Evolutionary conservation across 148 eudicot species (phyloP).

Genomic region (Suaeda aralocaspica): DNA sequence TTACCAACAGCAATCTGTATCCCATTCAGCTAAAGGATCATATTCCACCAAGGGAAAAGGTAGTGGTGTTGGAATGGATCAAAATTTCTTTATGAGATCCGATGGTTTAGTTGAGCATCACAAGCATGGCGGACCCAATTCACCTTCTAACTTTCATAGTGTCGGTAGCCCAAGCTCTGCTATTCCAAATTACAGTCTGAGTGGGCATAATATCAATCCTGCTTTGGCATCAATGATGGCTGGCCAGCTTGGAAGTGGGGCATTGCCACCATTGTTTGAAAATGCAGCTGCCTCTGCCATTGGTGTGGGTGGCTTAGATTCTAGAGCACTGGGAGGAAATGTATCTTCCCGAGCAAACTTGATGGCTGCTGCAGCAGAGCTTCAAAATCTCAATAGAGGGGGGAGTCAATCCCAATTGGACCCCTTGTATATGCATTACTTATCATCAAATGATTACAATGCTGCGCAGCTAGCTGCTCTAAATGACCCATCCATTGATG

Average conservation of each 20-base stretch:
- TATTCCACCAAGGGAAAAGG: conserved; percentile 37
- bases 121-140: conserved; percentile 44
- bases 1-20: conserved; percentile 32
- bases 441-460: conserved; percentile 55
- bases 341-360: conserved; percentile 53
- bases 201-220: conserved; percentile 56
- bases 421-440: conserved; percentile 62
- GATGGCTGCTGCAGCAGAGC: conserved; percentile 52
- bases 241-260: conserved; percentile 48
- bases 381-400: conserved; percentile 47
- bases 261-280: conserved; percentile 54
- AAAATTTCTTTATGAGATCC: conserved; percentile 35
- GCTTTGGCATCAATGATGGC: conserved; percentile 60
- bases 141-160: conserved; percentile 55
- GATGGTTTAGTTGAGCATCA: conserved; percentile 48
- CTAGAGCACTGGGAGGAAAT: conserved; percentile 45
- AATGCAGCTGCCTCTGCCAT: conserved; percentile 56
- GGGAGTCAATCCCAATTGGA: conserved; percentile 57
- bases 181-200: conserved; percentile 51
- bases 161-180: conserved; percentile 73
- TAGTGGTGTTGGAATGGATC: conserved; percentile 31
- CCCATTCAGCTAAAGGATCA: conserved; percentile 45
- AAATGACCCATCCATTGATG: conserved; percentile 51
- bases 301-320: conserved; percentile 50
- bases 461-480: conserved; percentile 64